phyloP scores from a whole-genome alignment of 352 stramenopile species.

The Phytophthora pini region DNA sequence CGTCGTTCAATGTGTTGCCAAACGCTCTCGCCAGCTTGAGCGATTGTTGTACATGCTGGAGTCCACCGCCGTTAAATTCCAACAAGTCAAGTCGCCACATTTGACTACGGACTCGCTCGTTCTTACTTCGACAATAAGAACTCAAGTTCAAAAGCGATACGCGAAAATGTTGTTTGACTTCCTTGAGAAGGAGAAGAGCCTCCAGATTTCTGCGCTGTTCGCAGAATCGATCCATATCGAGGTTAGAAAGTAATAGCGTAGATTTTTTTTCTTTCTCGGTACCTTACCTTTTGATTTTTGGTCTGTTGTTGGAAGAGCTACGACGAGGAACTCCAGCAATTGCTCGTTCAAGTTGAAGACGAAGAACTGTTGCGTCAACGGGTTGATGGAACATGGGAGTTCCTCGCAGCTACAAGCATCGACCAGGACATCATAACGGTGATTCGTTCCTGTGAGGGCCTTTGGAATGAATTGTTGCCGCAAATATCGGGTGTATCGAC shows the following conservation, averaged over 20 bases:
- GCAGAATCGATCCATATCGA: slow-evolving; percentile 32
- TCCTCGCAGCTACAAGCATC: slow-evolving; percentile 22
- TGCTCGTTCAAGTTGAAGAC: slow-evolving; percentile 42
- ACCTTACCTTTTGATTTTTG: not conserved
- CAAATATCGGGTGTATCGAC: slow-evolving; percentile 9
- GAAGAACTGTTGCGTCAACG: slow-evolving; percentile 34
- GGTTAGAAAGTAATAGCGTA: too few species aligned
- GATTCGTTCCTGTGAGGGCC: slow-evolving; percentile 12
- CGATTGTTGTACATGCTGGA: slow-evolving; percentile 37
- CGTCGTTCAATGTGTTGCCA: slow-evolving; percentile 38
- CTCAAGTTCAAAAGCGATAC: slow-evolving; percentile 29
- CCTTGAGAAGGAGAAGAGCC: slow-evolving; percentile 24
- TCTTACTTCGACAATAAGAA: slow-evolving; percentile 2
- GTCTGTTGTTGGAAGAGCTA: slow-evolving; percentile 20
- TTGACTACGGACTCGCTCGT: not conserved
- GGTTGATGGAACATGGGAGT: slow-evolving; percentile 24
- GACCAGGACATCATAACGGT: slow-evolving; percentile 18
- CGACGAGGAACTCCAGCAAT: slow-evolving; percentile 32
- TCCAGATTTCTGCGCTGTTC: slow-evolving; percentile 20
- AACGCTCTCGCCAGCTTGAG: slow-evolving; percentile 41
- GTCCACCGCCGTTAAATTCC: slow-evolving; percentile 30
- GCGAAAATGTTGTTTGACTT: slow-evolving; percentile 35
- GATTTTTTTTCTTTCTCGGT: too few species aligned
- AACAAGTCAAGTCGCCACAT: slow-evolving; percentile 17
- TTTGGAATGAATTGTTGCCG: slow-evolving; percentile 30